These are phyloP conservation scores for Pseudopyricularia javanii DNA, from an alignment of 2,329 filamentous ascomycete genomes.

Conservation along the genomic window DNA sequence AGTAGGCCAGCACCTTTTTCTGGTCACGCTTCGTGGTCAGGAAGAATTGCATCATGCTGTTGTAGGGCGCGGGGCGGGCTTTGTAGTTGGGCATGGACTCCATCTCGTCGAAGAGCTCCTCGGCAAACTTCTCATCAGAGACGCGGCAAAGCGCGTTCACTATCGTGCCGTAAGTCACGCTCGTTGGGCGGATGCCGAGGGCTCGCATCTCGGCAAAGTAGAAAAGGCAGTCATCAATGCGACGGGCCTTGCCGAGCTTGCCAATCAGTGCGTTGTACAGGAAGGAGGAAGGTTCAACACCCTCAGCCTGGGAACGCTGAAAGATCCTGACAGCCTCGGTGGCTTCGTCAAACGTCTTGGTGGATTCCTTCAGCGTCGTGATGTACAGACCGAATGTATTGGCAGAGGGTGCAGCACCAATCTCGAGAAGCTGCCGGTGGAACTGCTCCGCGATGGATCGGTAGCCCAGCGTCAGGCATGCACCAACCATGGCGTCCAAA, in stretches of 20 bases:
- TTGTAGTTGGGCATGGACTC: conserved; percentile 98
- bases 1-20: conserved; percentile 85
- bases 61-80: conserved; percentile 91
- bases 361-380: conserved; percentile 94
- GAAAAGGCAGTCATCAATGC: conserved; percentile 94
- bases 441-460: conserved; percentile 72
- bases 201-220: conserved; percentile 98
- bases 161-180: conserved; percentile 94
- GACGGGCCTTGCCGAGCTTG: conserved; percentile 93
- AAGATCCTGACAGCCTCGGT: conserved; percentile 97
- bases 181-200: conserved; percentile 86
- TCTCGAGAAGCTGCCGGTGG: conserved; percentile 81
- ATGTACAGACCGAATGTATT: conserved; percentile 99
- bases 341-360: conserved; percentile 95
- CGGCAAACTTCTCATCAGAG: conserved; percentile 93
- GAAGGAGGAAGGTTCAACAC: conserved; percentile 92
- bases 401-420: conserved; percentile 83
- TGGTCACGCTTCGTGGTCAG: conserved; percentile 94
- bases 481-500: conserved; percentile 90
- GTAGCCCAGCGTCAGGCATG: conserved; percentile 72
- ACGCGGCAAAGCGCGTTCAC: conserved; percentile 96
- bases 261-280: conserved; percentile 97
- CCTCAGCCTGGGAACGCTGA: conserved; percentile 82
- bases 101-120: conserved; percentile 98
- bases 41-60: conserved; percentile 99